Evolutionary conservation across 2,329 filamentous ascomycete genomes (phyloP).

Genomic region (Orbilia brochopaga): DNA sequence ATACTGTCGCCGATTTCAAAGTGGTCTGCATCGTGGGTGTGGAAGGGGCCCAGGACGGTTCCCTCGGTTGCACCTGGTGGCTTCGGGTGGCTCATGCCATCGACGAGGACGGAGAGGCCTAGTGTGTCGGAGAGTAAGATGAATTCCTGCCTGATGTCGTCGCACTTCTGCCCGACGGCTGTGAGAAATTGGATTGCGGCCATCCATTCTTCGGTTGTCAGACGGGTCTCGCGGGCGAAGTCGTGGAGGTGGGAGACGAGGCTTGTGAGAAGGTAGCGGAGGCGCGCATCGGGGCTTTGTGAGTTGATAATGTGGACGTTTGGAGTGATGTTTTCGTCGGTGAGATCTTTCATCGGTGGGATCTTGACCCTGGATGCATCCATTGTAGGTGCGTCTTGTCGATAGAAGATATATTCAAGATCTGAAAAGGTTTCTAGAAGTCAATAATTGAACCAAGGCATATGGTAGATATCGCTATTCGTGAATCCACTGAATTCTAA

Average conservation of each 20-base stretch:
- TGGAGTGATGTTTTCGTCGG: constrained; percentile 79
- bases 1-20: constrained; percentile 67
- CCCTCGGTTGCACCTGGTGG: constrained; percentile 73
- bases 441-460: too few relatives aligned
- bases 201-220: constrained; percentile 81
- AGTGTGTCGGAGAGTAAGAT: constrained; percentile 82
- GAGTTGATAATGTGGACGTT: constrained; percentile 78
- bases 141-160: constrained; percentile 76
- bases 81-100: constrained; percentile 83
- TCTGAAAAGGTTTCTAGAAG: too few relatives aligned
- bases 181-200: constrained; percentile 74
- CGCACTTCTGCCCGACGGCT: constrained; percentile 73
- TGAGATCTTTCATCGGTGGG: constrained; percentile 71
- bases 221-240: constrained; percentile 77
- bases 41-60: constrained; percentile 81
- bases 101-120: constrained; percentile 78
- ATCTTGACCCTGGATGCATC: constrained; percentile 60
- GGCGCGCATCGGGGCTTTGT: constrained; percentile 67
- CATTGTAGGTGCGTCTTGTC: constrained; percentile 55
- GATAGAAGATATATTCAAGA: too few relatives aligned
- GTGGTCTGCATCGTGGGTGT: constrained; percentile 75
- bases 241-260: constrained; percentile 80
- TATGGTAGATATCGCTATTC: too few relatives aligned
- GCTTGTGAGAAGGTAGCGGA: constrained; percentile 66
- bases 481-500: too few relatives aligned